Conservation (phyloP, 2,329 filamentous ascomycete species). For the Sporothrix brunneoviolacea region DNA sequence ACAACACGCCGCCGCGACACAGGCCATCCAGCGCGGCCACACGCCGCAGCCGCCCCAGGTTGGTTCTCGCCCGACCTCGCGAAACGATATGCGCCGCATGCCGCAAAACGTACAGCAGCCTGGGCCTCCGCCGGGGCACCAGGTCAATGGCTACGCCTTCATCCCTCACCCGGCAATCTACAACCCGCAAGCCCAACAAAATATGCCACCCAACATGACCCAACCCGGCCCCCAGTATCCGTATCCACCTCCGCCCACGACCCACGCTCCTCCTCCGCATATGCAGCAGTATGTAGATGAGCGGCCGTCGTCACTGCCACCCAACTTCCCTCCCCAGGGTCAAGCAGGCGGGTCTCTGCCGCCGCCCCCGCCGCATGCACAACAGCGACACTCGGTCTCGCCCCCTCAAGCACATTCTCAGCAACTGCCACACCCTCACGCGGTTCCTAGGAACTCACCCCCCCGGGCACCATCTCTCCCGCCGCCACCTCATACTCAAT, state of each 20-base stretch:
- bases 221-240: slow-evolving; percentile 32
- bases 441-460: slow-evolving; percentile 48
- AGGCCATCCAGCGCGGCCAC: slow-evolving; percentile 55
- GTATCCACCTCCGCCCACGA: slow-evolving; percentile 27
- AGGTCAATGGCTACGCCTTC: slow-evolving; percentile 67
- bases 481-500: slow-evolving; percentile 35
- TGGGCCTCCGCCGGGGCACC: slow-evolving; percentile 27
- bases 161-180: slow-evolving; percentile 84
- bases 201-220: slow-evolving; percentile 33
- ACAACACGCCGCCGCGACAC: slow-evolving; percentile 35
- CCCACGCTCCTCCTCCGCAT: slow-evolving; percentile 29
- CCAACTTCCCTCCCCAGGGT: slow-evolving; percentile 54
- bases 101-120: slow-evolving; percentile 66
- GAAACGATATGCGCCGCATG: slow-evolving; percentile 69
- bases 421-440: slow-evolving; percentile 35
- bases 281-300: slow-evolving; percentile 70
- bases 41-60: slow-evolving; percentile 77
- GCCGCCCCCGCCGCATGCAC: slow-evolving; percentile 38
- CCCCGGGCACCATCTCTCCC: slow-evolving; percentile 29
- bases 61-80: slow-evolving; percentile 69
- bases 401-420: slow-evolving; percentile 53
- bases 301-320: slow-evolving; percentile 66
- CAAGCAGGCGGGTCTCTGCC: slow-evolving; percentile 31
- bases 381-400: slow-evolving; percentile 49
- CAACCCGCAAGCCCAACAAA: slow-evolving; percentile 52